phyloP scores from a whole-genome alignment of 805 yeast species.

The Metschnikowia rubicola region DNA sequence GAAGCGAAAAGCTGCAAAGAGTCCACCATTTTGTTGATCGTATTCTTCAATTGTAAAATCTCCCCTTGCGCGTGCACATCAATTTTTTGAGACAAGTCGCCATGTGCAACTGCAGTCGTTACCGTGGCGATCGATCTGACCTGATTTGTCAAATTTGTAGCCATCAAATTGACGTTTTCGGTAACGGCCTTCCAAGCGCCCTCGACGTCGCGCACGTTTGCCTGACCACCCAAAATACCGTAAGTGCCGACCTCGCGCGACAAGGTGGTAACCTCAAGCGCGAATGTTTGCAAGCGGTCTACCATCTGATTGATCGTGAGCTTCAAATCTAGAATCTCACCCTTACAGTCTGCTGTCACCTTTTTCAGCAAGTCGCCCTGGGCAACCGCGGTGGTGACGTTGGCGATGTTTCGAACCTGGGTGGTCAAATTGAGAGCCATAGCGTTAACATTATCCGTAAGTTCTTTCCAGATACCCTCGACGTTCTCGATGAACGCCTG shows the following conservation, averaged over 20 bases:
- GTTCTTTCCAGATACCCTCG: slow-evolving; percentile 84
- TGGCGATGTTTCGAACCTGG: slow-evolving; percentile 84
- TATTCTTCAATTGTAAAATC: slow-evolving; percentile 76
- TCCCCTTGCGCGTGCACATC: slow-evolving; percentile 91
- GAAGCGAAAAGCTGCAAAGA: slow-evolving; percentile 82
- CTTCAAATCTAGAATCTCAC: slow-evolving; percentile 43
- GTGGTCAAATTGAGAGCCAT: slow-evolving; percentile 87
- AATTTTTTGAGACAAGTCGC: slow-evolving; percentile 81
- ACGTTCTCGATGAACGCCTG: slow-evolving; percentile 78
- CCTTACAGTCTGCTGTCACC: slow-evolving; percentile 79
- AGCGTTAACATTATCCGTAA: slow-evolving; percentile 84
- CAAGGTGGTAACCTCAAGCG: slow-evolving; percentile 44
- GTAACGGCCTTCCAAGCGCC: slow-evolving; percentile 52
- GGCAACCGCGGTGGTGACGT: slow-evolving; percentile 85
- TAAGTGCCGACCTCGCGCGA: slow-evolving; percentile 47
- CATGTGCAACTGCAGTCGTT: slow-evolving; percentile 89
- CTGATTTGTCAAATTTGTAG: slow-evolving; percentile 58
- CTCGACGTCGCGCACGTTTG: slow-evolving; percentile 49
- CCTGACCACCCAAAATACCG: slow-evolving; percentile 49
- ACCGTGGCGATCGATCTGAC: slow-evolving; percentile 88
- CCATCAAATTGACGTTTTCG: slow-evolving; percentile 46
- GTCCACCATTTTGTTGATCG: slow-evolving; percentile 92
- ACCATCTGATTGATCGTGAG: slow-evolving; percentile 50
- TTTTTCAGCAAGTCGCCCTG: slow-evolving; percentile 77
- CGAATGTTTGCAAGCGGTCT: slow-evolving; percentile 48